Evolutionary conservation across 2,329 filamentous ascomycete genomes (phyloP), one percentile per base, ranked within the genome.

Genomic region (Trichoderma oligosporum): DNA sequence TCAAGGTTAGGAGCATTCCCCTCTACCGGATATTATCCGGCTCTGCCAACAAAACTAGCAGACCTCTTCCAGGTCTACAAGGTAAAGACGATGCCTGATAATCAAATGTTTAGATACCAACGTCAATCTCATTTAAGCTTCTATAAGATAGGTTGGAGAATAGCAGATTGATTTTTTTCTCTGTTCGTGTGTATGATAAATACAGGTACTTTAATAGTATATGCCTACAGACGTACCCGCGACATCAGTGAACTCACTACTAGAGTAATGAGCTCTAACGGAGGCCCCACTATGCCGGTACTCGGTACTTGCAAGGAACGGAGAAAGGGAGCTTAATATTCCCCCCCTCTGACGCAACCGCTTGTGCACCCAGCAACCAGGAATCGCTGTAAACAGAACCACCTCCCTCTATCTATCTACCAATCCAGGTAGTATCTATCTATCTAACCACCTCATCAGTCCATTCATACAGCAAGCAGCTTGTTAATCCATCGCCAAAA

Each of bases 321-420:
- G n/a, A n/a, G n/a, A 35, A 5, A 54, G 20, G 31, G 18, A 24
- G 25, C 45, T 25, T 14, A 8, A 12, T 29, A 36, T 35, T 51
- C 61, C 61, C 54, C 61, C 61, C 64, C 66, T 57, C 47, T 46
- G 49, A 47, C 56, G 45, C 38, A 48, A 47, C 20, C 27, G 24
- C 27, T 18, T 36, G 25, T 33, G 35, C 45, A 44, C 54, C 56
- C 42, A 47, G 68, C 68, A 70, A 70, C 68, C 64, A 64, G 64
- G 63, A 60, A 69, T 63, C 63, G 57, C 42, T 49, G 67, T 69
- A 69, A 70, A 70, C 68, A 61, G 29, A 46, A 31, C 41, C 51
- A 31, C 51, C 51, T 55, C 51, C 51, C 41, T 44, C 51, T 35
- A 25, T 45, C 38, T 20, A 25, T 24, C 29, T 25, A 49, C 18